A percentile compares a stretch with the other conserved stretches of the same genome.
Evolutionary conservation across 2,329 filamentous ascomycete species (phyloP).

Genomic region (Hyphodiscus sp.): DNA sequence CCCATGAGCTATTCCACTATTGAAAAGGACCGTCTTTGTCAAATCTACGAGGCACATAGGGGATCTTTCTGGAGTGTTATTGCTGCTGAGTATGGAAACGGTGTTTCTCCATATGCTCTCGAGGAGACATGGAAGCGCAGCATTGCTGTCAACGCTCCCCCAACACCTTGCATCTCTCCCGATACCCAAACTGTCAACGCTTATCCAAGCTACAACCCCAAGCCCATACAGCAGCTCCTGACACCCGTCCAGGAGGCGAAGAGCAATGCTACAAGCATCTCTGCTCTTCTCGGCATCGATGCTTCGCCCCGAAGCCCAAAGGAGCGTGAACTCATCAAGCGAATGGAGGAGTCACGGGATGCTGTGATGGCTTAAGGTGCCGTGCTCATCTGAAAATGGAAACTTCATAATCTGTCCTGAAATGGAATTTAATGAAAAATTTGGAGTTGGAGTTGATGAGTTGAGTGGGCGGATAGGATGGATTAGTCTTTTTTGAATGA

Average conservation of each 20-base stretch:
- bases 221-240: slow-evolving; percentile 45
- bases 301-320: slow-evolving; percentile 32
- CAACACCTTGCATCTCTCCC: slow-evolving; percentile 30
- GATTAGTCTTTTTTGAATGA: background rate
- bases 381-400: background rate
- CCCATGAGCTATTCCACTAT: slow-evolving; percentile 32
- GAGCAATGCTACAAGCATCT: slow-evolving; percentile 46
- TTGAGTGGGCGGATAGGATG: background rate
- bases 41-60: slow-evolving; percentile 65
- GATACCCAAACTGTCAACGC: slow-evolving; percentile 18
- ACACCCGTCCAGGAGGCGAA: slow-evolving; percentile 39
- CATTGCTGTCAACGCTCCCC: slow-evolving; percentile 30
- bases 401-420: background rate
- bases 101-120: slow-evolving; percentile 54
- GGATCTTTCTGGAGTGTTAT: slow-evolving; percentile 67
- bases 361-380: slow-evolving; percentile 20
- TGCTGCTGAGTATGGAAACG: slow-evolving; percentile 63
- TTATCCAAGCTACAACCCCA: slow-evolving; percentile 28
- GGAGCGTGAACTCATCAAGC: slow-evolving; percentile 51
- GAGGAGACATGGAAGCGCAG: slow-evolving; percentile 58
- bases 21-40: slow-evolving; percentile 59
- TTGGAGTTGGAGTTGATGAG: background rate
- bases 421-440: background rate
- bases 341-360: slow-evolving; percentile 41
- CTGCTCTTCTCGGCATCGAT: slow-evolving; percentile 51